Evolutionary conservation across 805 yeast species (phyloP), one percentile per base, ranked within the genome.

Genomic region (Hanseniaspora nectarophila): DNA sequence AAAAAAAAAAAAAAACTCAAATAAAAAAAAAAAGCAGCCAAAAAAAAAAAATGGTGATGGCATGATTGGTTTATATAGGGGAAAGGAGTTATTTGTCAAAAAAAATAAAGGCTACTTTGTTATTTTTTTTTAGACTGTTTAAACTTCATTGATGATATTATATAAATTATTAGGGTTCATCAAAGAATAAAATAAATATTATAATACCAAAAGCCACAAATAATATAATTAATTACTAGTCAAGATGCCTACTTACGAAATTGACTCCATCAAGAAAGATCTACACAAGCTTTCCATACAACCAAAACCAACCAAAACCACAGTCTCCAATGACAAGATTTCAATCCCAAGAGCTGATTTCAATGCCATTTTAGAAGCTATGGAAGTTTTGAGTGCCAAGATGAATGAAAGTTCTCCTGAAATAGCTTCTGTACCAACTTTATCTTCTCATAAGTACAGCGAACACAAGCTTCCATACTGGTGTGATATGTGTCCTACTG

Each of bases 281-380:
- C 16, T 37, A 37, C 5, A 44, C 12, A 18, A 21, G 18, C 47
- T 44, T 23, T 32, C 24, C 23, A 7, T 32, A 13, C n/a, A 43
- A 26, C n/a, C 20, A 6, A 43, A 44, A 5, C 24, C 13, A 9
- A 34, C 6, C 20, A 15, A 29, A 4, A 9, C 21, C 16, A 12
- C 13, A 3, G 21, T 7, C 8, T 6, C 24, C 18, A 28, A 44
- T 5, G 37, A 23, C 3, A 44, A n/a, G 9, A n/a, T 44, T 23
- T 33, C 38, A 18, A 44, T 44, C 12, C 47, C 47, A 21, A 20
- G 38, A 18, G n/a, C 29, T 16, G 43, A 45, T 26, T 45, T 45
- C 26, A 26, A 45, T 15, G 32, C 38, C 1, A 16, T 45, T 18
- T 9, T 45, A 9, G 21, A 45, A 35, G 35, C 18, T 2, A 45